phyloP scores from a whole-genome alignment of 768 basidiomycete genomes.

The Lactarius sp. region DNA sequence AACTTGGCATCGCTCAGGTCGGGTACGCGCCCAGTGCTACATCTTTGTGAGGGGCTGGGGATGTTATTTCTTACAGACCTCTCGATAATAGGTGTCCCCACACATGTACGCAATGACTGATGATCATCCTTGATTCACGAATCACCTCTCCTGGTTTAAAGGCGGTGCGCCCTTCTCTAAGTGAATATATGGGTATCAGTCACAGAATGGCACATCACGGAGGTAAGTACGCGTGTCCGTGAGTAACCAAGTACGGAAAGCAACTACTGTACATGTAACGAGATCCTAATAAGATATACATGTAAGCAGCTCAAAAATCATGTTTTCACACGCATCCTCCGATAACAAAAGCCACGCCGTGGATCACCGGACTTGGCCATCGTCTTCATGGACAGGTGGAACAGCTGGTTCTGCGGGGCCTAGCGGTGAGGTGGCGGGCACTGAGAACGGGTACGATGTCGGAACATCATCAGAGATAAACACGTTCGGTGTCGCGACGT shows the following conservation, averaged over 20 bases:
- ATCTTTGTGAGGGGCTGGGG: not conserved
- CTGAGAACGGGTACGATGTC: not conserved
- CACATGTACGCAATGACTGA: too few species aligned
- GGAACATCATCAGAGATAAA: constrained; percentile 8
- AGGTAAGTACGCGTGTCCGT: not conserved
- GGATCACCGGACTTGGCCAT: not conserved
- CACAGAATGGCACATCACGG: not conserved
- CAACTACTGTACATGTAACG: constrained; percentile 10
- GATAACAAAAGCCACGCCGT: not conserved
- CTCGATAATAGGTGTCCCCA: not conserved
- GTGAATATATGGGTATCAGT: not conserved
- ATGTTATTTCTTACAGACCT: not conserved
- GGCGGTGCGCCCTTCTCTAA: not conserved
- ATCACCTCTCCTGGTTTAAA: not conserved
- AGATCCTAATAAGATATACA: constrained; percentile 16
- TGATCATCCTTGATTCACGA: not conserved
- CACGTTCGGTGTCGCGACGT: constrained; percentile 11
- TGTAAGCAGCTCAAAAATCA: not conserved
- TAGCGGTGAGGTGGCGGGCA: not conserved
- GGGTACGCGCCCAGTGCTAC: not conserved
- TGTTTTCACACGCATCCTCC: not conserved
- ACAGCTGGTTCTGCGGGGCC: not conserved
- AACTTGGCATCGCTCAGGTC: constrained; percentile 12
- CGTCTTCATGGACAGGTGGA: not conserved
- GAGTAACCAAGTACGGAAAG: constrained; percentile 1